These are phyloP conservation scores for Sporothrix variecibatus DNA, from an alignment of 2,329 filamentous ascomycete genomes.

Conservation along the genomic window DNA sequence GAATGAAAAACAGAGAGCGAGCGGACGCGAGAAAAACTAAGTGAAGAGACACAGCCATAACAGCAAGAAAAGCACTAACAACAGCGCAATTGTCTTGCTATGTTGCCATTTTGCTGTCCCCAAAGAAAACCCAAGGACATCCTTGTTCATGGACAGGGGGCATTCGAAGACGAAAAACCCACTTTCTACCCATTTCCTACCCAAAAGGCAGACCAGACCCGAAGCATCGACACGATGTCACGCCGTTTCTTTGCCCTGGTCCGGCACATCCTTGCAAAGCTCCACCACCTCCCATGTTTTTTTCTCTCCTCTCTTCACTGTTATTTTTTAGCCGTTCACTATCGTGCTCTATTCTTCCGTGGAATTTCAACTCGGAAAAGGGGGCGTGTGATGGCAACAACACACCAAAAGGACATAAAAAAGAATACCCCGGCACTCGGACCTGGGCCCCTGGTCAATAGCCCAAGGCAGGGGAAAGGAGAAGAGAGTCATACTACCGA, in stretches of 20 bases:
- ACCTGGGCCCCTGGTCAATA: not conserved
- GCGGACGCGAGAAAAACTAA: not conserved
- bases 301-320: not conserved
- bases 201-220: conserved; percentile 2
- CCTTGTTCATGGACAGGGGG: not conserved
- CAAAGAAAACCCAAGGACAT: not conserved
- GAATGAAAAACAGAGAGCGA: not conserved
- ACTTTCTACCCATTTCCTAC: not conserved
- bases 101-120: not conserved
- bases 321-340: not conserved
- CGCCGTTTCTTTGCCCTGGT: conserved; percentile 3
- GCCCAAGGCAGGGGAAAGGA: conserved; percentile 7
- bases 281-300: not conserved
- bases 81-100: not conserved
- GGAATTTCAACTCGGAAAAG: not conserved
- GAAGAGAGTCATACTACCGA: not conserved
- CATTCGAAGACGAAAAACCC: not conserved
- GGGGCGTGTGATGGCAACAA: not conserved
- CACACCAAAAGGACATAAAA: not conserved
- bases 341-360: not conserved
- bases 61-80: not conserved
- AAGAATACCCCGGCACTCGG: not conserved
- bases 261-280: conserved; percentile 11
- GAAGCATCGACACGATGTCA: conserved; percentile 18
- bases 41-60: not conserved